Evolutionary conservation across 257 asterid species (phyloP).

Genomic region (Fraxinus americana): DNA sequence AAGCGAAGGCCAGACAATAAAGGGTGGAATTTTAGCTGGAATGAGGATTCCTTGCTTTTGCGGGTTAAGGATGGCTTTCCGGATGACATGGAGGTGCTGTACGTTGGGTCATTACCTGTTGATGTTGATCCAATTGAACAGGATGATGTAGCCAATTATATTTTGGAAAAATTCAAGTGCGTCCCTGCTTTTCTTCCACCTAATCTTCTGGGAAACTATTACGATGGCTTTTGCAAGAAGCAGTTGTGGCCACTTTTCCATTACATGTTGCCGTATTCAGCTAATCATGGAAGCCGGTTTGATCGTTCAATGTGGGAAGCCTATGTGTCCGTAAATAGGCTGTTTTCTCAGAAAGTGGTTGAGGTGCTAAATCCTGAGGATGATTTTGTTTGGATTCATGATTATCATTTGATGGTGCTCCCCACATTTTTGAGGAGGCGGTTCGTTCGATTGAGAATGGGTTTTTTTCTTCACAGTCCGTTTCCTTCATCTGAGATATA

Average conservation of each 20-base stretch:
- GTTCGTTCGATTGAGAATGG: constrained; percentile 65
- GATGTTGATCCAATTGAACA: constrained; percentile 81
- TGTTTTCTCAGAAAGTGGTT: constrained; percentile 72
- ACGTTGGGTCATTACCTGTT: constrained; percentile 72
- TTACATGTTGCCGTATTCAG: constrained; percentile 76
- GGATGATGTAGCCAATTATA: constrained; percentile 68
- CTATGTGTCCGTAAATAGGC: constrained; percentile 71
- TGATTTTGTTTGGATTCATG: constrained; percentile 85
- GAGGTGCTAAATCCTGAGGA: constrained; percentile 88
- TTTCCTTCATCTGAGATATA: constrained; percentile 83
- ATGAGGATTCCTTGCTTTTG: constrained; percentile 73
- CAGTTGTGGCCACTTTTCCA: constrained; percentile 85
- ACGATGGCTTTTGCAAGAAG: constrained; percentile 85
- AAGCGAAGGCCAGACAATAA: constrained; percentile 77
- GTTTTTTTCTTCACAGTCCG: constrained; percentile 75
- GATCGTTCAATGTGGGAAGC: constrained; percentile 85
- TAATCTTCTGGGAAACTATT: constrained; percentile 55
- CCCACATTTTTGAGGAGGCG: constrained; percentile 86
- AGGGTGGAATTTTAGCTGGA: constrained; percentile 86
- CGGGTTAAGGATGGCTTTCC: constrained; percentile 81
- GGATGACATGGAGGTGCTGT: constrained; percentile 79
- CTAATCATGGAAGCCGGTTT: constrained; percentile 74
- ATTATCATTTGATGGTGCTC: constrained; percentile 84
- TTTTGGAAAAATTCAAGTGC: constrained; percentile 68
- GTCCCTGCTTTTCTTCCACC: constrained; percentile 78